A percentile compares a stretch with the other conserved stretches of the same genome.
phyloP scores from a whole-genome alignment of 495 filamentous ascomycete genomes.

The Darksidea phi region DNA sequence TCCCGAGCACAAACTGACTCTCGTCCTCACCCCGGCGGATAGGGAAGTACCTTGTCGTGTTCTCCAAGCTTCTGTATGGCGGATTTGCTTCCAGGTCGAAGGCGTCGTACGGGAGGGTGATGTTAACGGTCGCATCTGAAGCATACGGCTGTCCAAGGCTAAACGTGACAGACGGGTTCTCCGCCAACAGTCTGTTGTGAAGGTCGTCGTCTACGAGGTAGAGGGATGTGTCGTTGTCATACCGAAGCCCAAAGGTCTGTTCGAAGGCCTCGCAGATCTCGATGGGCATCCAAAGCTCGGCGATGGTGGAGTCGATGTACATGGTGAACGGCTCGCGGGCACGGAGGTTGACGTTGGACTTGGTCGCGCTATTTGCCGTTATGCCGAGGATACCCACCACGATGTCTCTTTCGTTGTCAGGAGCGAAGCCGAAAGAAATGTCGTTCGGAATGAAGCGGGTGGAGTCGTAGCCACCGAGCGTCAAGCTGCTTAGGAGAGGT shows the following conservation, averaged over 20 bases:
- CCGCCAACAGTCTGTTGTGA: conserved; percentile 46
- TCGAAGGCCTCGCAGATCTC: conserved; percentile 56
- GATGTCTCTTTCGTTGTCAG: conserved; percentile 51
- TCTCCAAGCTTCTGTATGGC: conserved; percentile 37
- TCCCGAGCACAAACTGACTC: conserved; percentile 56
- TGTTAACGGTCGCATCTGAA: conserved; percentile 47
- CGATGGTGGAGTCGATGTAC: conserved; percentile 56
- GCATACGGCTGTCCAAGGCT: conserved; percentile 46
- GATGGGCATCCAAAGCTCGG: conserved; percentile 57
- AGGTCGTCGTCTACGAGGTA: conserved; percentile 53
- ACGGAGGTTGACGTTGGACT: conserved; percentile 30
- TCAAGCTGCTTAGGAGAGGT: conserved; percentile 53
- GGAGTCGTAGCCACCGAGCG: conserved; percentile 58
- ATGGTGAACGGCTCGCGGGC: conserved; percentile 21
- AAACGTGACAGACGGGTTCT: conserved; percentile 55
- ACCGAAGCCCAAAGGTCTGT: conserved; percentile 51
- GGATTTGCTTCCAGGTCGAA: conserved; percentile 51
- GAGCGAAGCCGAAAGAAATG: conserved; percentile 51
- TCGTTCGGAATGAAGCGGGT: conserved; percentile 52
- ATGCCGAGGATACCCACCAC: conserved; percentile 53
- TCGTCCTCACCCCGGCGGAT: conserved; percentile 51
- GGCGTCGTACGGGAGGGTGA: conserved; percentile 54
- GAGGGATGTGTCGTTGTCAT: conserved; percentile 46
- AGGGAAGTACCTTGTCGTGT: conserved; percentile 52
- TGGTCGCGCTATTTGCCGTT: conserved; percentile 27